phyloP scores from a whole-genome alignment of 2,329 filamentous ascomycete genomes.

The Sporothrix pseudoabietina region DNA sequence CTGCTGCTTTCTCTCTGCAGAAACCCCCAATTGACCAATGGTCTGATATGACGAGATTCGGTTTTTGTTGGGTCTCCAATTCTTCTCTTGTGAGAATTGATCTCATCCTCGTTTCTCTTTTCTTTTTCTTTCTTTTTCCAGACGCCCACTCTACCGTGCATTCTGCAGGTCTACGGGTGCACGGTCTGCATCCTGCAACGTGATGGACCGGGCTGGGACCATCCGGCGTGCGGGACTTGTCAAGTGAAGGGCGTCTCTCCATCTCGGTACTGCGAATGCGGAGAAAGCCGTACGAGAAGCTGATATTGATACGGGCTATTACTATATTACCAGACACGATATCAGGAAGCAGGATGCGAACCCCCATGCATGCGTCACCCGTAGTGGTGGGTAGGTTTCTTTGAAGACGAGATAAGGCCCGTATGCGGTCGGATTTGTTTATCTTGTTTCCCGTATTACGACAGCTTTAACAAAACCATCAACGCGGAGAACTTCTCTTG shows the following conservation, averaged over 20 bases:
- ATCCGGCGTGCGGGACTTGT: background rate
- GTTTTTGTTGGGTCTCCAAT: background rate
- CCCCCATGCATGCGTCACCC: background rate
- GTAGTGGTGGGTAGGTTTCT: background rate
- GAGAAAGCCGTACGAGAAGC: background rate
- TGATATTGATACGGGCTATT: too few species aligned
- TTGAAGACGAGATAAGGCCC: slow-evolving; percentile 9
- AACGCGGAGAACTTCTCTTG: background rate
- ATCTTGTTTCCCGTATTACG: background rate
- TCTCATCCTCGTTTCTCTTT: too few species aligned
- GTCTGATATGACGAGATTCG: background rate
- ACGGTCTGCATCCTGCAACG: slow-evolving; percentile 1
- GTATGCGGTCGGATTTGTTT: background rate
- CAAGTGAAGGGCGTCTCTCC: slow-evolving; percentile 15
- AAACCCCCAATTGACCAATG: background rate
- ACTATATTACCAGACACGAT: background rate
- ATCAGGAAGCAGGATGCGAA: background rate
- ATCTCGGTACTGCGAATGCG: background rate
- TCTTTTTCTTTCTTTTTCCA: too few species aligned
- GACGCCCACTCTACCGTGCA: slow-evolving; percentile 6
- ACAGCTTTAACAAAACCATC: background rate
- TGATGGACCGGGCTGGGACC: background rate
- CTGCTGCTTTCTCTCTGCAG: background rate
- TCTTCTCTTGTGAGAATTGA: background rate
- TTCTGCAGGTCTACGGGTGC: background rate